Base-by-base conservation (phyloP, 148 eudicot species). In the Mesembryanthemum crystallinum region DNA sequence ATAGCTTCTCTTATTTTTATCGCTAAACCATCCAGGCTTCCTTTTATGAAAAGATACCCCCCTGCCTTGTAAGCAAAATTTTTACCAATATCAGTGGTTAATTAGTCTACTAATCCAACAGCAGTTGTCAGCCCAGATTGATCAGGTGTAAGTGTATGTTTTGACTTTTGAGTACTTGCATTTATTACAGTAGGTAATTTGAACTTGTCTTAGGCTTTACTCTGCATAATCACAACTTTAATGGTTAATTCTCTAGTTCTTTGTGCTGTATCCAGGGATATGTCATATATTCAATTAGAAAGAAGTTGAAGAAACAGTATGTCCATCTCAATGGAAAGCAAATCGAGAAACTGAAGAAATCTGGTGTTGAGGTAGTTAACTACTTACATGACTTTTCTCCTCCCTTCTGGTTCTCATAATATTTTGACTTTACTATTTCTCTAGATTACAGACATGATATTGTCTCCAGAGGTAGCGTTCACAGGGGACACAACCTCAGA, bases 401-500 rank as follows among this genome's bases (percentile, higher is more conserved):
- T 68, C 32, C 20, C 60, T 18, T 57, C 62, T 33, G 49, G 8
- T 81, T 65, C 30, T 54, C 63, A 64, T 80, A 32, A 57, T 71
- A 30, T 49, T 62, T 52, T 80, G 77, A 78, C 83, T 54, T 71
- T 65, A 8, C 65, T 69, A 15, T 66, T 71, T 28, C 37, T 71
- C 79, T 83, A 93, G 98, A 94, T 94, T 72, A 90, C 94, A 80
- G 97, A 94, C 84, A 85, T 82, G 83, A 82, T 94, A 76, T 82
- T 94, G 80, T 87, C 85, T 78, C 98, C 98, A 35, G 98, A 94
- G 83, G 94, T 94, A 60, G 98, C 98, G 42, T 94, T 94, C 81
- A 92, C 97, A 12, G 98, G 98, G 67, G 98, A 94, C 82, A 94
- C 98, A 72, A 90, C 77, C 35, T 92, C 98, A 33, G 95, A 94